phyloP scores from a whole-genome alignment of 2,329 filamentous ascomycete species.

The Cladosporium sphaerospermum region DNA sequence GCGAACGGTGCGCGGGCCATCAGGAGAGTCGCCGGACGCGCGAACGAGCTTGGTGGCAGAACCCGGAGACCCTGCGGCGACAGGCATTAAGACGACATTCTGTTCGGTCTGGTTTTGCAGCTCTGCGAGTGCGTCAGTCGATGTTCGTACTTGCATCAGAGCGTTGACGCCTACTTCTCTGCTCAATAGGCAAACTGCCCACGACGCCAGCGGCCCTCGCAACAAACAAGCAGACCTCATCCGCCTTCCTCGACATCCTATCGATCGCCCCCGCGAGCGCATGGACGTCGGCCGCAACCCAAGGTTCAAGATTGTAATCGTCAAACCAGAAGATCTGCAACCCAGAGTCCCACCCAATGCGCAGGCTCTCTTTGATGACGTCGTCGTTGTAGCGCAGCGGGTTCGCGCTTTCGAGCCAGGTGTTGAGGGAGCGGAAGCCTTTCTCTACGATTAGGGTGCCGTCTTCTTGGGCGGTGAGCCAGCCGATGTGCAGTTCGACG shows the following conservation, averaged over 20 bases:
- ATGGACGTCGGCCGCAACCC: neutral
- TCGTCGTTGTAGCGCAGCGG: neutral
- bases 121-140: neutral
- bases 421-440: neutral
- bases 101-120: neutral
- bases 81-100: neutral
- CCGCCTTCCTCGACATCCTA: neutral
- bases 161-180: neutral
- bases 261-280: neutral
- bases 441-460: neutral
- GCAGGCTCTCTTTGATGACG: neutral
- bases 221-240: neutral
- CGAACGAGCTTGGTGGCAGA: too few species aligned
- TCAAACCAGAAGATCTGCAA: neutral
- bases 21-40: too few species aligned
- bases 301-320: neutral
- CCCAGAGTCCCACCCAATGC: neutral
- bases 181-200: neutral
- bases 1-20: too few species aligned
- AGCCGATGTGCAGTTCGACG: neutral
- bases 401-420: neutral
- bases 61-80: too few species aligned
- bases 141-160: neutral
- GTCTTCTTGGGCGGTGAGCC: neutral
- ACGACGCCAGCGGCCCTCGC: neutral